Percentiles rank a stretch among this genome's conserved stretches.
Evolutionary conservation across 164 flowering plant species (phyloP).

Genomic region (Vitis rupestris): DNA sequence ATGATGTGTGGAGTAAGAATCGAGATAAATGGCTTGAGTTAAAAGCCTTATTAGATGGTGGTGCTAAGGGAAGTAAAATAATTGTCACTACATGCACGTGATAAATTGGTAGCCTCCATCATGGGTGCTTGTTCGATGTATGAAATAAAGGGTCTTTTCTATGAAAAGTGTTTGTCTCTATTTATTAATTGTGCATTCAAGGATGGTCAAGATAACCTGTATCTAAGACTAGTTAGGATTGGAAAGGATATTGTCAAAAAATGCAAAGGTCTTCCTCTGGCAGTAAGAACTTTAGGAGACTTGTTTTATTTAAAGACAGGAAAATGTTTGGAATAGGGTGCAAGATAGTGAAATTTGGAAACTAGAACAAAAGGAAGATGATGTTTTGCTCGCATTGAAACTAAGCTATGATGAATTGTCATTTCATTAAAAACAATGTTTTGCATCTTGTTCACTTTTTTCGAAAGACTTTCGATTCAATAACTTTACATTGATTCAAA

Average conservation of each 20-base stretch:
- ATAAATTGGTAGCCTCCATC: neutral
- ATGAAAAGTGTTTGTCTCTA: neutral
- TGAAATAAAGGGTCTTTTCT: neutral
- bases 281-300: neutral
- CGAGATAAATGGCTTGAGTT: neutral
- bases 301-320: neutral
- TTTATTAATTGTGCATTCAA: neutral
- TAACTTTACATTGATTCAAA: too few relatives aligned
- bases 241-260: constrained; percentile 7
- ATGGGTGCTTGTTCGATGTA: neutral
- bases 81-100: neutral
- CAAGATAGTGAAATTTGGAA: neutral
- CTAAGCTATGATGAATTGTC: neutral
- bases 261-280: constrained; percentile 2
- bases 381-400: neutral
- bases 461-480: too few relatives aligned
- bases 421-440: neutral
- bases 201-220: neutral
- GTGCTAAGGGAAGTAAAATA: neutral
- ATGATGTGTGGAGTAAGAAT: neutral
- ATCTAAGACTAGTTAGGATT: neutral
- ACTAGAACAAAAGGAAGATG: neutral
- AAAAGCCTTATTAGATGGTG: neutral
- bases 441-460: neutral
- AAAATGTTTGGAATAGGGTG: neutral